Evolutionary conservation across 768 basidiomycete species (phyloP), one percentile per base, ranked within the genome.

Genomic region (Boletus vinaceobasis): DNA sequence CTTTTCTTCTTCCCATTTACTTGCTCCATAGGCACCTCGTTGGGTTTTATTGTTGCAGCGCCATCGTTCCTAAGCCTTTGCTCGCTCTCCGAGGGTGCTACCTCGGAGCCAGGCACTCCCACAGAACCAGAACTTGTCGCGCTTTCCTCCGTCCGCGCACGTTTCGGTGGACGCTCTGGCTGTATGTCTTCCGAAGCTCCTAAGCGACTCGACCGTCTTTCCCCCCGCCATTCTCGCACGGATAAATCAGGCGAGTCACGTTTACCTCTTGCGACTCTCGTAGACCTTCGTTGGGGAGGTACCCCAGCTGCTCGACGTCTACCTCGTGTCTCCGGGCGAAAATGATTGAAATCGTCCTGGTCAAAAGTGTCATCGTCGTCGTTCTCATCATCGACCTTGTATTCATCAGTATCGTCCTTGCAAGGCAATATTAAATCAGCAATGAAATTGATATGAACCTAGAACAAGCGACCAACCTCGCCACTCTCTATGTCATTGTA

Each of bases 1-100:
- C 90, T 92, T 69, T 80, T 85, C 74, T 89, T 92, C 75, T 86
- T 90, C 57, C 90, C 89, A 33, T 81, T 83, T 23, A 90, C 77
- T 55, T 86, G 80, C 54, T 90, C 90, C 66, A 90, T 59, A n/a
- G 86, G 86, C 40, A 84, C 74, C 65, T 93, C 89, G 35, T 77
- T 84, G 14, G 87, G 81, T 65, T 85, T 90, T 58, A 89, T 65
- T 35, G 82, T 83, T 15, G 87, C 83, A 0, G 86, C 84, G 42
- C 86, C 82, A 44, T 79, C 77, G 17, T 65, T 71, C 69, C 83
- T 86, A 52, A 80, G 65, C 57, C 73, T 77, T 36, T 81, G 60
- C 49, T 75, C 78, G 21, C 65, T 68, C 32, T 66, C 68, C 35
- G 64, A 50, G 14, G 56, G 63, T 19, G 66, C 58, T 14, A 31